Evolutionary conservation across 176 grass and related monocot species (phyloP).

Genomic region (Urochloa ruziziensis): DNA sequence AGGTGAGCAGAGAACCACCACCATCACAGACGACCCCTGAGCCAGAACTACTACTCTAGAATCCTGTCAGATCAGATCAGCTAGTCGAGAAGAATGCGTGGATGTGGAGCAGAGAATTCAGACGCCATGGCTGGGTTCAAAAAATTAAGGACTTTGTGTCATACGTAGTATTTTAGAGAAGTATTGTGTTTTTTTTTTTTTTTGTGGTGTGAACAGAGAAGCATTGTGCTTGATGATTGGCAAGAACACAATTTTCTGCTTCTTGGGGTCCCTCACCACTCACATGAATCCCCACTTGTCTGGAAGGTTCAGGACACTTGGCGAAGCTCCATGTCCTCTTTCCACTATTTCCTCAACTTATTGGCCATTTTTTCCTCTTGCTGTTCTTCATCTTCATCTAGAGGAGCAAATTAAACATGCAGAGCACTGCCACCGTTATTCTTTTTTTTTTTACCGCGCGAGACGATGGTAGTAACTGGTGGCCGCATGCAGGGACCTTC

Average conservation of each 20-base stretch:
- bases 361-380: not conserved
- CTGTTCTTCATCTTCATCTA: not conserved
- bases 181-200: no score
- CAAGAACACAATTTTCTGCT: not conserved
- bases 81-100: not conserved
- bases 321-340: not conserved
- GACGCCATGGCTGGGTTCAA: not conserved
- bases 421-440: not conserved
- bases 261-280: not conserved
- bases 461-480: not conserved
- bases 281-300: not conserved
- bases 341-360: not conserved
- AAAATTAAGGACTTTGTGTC: no score
- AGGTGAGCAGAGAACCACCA: slow-evolving; percentile 14
- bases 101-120: not conserved
- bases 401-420: not conserved
- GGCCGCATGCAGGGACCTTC: slow-evolving; percentile 32
- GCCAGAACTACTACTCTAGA: not conserved
- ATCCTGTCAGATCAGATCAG: not conserved
- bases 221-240: not conserved
- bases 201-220: no score
- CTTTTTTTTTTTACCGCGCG: not conserved
- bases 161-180: no score
- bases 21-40: no score
- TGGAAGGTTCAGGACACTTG: not conserved